Evolutionary conservation across 345 rosid genomes (phyloP).

Genomic region (Excoecaria cochinchinensis): DNA sequence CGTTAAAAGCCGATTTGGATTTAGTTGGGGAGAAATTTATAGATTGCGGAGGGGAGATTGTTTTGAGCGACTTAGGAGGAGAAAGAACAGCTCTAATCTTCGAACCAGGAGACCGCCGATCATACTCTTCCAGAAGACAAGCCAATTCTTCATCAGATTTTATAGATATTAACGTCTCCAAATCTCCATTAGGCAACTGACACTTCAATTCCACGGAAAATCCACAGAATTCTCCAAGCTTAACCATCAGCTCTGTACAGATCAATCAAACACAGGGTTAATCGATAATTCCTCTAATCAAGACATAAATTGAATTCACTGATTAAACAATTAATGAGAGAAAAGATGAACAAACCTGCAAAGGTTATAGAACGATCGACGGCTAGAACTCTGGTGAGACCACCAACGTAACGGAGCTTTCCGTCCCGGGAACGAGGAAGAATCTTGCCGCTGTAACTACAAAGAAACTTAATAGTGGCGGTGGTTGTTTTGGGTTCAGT

Average conservation of each 20-base stretch:
- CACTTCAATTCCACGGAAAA: slow-evolving; percentile 57
- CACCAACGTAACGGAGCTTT: slow-evolving; percentile 79
- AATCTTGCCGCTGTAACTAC: slow-evolving; percentile 83
- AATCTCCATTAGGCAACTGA: slow-evolving; percentile 72
- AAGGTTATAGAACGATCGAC: slow-evolving; percentile 61
- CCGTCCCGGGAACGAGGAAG: slow-evolving; percentile 69
- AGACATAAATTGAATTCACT: neutral
- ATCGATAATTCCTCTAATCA: neutral
- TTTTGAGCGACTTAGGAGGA: slow-evolving; percentile 38
- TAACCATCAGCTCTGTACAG: slow-evolving; percentile 50
- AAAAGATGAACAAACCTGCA: slow-evolving; percentile 43
- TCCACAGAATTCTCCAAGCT: slow-evolving; percentile 58
- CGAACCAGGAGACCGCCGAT: slow-evolving; percentile 16
- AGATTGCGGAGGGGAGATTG: slow-evolving; percentile 49
- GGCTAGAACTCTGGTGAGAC: slow-evolving; percentile 76
- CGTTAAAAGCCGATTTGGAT: slow-evolving; percentile 16
- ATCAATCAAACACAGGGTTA: neutral
- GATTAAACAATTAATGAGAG: neutral
- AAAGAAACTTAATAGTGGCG: slow-evolving; percentile 57
- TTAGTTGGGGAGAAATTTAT: slow-evolving; percentile 27
- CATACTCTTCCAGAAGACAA: slow-evolving; percentile 35
- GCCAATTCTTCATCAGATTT: slow-evolving; percentile 77
- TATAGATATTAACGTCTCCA: slow-evolving; percentile 71
- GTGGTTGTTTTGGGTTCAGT: slow-evolving; percentile 3
- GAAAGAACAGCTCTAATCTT: slow-evolving; percentile 31